phyloP scores from a whole-genome alignment of 1,284 basidiomycete genomes.

The Ustilago cynodontis region DNA sequence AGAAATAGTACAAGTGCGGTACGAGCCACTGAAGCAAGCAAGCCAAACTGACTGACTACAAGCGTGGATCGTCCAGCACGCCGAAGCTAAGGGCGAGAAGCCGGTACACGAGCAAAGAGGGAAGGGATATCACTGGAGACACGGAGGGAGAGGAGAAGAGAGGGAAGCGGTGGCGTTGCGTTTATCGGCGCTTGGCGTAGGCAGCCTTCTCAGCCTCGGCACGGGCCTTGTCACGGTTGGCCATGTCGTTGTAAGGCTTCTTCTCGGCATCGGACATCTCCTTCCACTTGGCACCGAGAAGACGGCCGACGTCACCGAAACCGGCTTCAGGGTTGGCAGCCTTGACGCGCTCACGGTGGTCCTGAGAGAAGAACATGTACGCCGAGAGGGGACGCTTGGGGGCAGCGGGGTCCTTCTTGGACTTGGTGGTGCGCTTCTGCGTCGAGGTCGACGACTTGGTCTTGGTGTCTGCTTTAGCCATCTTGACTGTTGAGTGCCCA shows the following conservation, averaged over 20 bases:
- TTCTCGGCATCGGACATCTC: slow-evolving; percentile 84
- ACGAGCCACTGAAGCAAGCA: neutral
- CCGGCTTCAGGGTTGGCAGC: slow-evolving; percentile 91
- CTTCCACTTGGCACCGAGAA: slow-evolving; percentile 91
- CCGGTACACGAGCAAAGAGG: neutral
- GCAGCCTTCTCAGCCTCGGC: slow-evolving; percentile 84
- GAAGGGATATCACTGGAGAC: slow-evolving; percentile 25
- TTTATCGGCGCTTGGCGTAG: slow-evolving; percentile 71
- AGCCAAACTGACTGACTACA: neutral
- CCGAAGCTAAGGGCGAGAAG: slow-evolving; percentile 8
- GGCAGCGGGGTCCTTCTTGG: slow-evolving; percentile 77
- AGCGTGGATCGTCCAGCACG: slow-evolving; percentile 22
- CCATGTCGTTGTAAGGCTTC: slow-evolving; percentile 93
- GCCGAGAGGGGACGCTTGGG: slow-evolving; percentile 92
- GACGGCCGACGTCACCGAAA: slow-evolving; percentile 91
- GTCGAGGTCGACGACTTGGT: slow-evolving; percentile 58
- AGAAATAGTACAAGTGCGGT: slow-evolving; percentile 50
- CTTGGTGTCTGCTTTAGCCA: slow-evolving; percentile 65
- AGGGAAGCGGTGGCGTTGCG: slow-evolving; percentile 5
- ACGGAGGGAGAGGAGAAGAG: neutral
- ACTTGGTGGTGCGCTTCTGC: slow-evolving; percentile 57
- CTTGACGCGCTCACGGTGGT: slow-evolving; percentile 95
- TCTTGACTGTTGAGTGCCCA: slow-evolving; percentile 48
- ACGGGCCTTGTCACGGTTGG: slow-evolving; percentile 84
- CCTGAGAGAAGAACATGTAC: slow-evolving; percentile 98